Percentiles rank a stretch among this genome's conserved stretches.
These are phyloP conservation scores for Edaphochlamys debaryana DNA, from an alignment of 139 green algal species.

Conservation along the genomic window DNA sequence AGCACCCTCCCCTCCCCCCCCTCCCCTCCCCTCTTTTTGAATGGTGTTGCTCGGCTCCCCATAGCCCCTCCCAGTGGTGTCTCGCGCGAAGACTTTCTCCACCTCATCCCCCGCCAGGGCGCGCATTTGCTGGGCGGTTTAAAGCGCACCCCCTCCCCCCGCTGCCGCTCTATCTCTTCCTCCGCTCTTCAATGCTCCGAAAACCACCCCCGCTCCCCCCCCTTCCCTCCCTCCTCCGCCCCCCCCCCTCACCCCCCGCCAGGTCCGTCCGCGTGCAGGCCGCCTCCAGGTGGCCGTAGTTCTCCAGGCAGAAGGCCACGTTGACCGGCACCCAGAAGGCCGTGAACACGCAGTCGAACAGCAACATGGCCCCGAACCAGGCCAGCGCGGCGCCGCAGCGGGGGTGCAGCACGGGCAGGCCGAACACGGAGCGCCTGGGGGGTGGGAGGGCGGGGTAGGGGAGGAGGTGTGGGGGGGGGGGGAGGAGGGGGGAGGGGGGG, in stretches of 20 bases:
- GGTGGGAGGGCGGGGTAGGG: neutral
- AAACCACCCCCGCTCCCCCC: neutral
- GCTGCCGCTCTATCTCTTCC: too few species aligned
- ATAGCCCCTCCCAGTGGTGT: too few species aligned
- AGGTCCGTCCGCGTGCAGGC: constrained; percentile 42
- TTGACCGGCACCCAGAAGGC: constrained; percentile 52
- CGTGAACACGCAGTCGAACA: constrained; percentile 53
- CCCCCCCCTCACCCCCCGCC: constrained; percentile 11
- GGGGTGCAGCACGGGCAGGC: constrained; percentile 17
- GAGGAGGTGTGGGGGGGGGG: neutral
- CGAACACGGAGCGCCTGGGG: constrained; percentile 8
- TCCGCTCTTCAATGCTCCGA: too few species aligned
- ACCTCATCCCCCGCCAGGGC: too few species aligned
- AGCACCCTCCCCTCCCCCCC: too few species aligned
- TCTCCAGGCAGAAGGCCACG: constrained; percentile 42
- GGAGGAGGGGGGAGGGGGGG: too few species aligned
- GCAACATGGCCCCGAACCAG: constrained; percentile 45
- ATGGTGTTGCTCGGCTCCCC: too few species aligned
- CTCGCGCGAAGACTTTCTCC: too few species aligned
- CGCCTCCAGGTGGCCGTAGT: constrained; percentile 21
- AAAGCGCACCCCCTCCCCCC: too few species aligned
- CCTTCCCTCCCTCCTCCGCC: neutral
- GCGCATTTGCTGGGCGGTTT: too few species aligned
- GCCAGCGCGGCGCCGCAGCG: constrained; percentile 10
- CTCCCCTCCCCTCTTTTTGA: too few species aligned